Percentiles rank a stretch among this genome's conserved stretches.
Evolutionary conservation across 805 yeast genomes (phyloP).

Genomic region (Metschnikowia santaceciliae): DNA sequence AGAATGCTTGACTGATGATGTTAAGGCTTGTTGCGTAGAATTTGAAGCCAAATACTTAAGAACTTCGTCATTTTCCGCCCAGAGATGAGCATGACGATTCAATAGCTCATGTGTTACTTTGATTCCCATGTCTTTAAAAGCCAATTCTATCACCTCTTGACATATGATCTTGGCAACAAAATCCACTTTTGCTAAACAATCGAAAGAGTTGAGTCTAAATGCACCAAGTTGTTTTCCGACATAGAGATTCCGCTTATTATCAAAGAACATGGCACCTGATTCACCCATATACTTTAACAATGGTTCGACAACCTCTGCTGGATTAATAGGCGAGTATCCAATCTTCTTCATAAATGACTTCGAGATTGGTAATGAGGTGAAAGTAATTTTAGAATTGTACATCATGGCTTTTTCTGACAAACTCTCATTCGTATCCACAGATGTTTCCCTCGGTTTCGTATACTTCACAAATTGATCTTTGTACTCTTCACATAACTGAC

Average conservation of each 20-base stretch:
- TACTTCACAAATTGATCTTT: constrained; percentile 14
- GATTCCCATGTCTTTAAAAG: constrained; percentile 42
- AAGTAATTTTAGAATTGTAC: constrained; percentile 16
- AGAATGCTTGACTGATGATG: constrained; percentile 27
- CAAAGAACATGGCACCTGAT: constrained; percentile 46
- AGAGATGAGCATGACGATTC: constrained; percentile 39
- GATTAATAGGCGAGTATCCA: constrained; percentile 33
- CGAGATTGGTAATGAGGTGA: constrained; percentile 30
- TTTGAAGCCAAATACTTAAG: constrained; percentile 37
- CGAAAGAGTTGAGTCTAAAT: constrained; percentile 48
- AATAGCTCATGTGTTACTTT: constrained; percentile 32
- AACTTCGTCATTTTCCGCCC: constrained; percentile 45
- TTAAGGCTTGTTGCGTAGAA: constrained; percentile 41
- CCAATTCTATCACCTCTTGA: constrained; percentile 46
- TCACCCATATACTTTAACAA: constrained; percentile 36
- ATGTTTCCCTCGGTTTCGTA: constrained; percentile 6
- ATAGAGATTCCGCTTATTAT: constrained; percentile 28
- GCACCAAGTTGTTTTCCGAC: constrained; percentile 50
- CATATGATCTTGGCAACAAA: constrained; percentile 43
- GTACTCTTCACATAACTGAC: constrained; percentile 41
- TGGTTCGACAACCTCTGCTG: constrained; percentile 27
- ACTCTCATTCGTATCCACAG: constrained; percentile 5
- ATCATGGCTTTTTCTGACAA: constrained; percentile 24
- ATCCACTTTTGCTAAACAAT: constrained; percentile 48
- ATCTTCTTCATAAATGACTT: constrained; percentile 30